Base-by-base conservation (phyloP, 2,329 filamentous ascomycete genomes). In the Pyrenophora teres region DNA sequence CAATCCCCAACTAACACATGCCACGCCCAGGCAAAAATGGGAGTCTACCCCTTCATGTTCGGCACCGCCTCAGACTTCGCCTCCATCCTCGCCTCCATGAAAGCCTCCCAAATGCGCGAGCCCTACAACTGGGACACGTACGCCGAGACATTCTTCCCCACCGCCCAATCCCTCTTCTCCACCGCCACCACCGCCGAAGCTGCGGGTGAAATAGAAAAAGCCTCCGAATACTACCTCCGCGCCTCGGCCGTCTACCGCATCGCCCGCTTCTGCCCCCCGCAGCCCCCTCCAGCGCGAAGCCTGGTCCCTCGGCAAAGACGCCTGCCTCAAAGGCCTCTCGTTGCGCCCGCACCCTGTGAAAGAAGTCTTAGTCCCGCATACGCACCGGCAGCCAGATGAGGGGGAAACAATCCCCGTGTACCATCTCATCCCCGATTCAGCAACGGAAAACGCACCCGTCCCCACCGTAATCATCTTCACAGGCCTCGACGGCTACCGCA, bases 31-130 rank as follows among this genome's bases (percentile, higher is more conserved):
- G 72, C 72, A 32, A 63, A 71, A 31, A 85, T 85, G 74, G 80
- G 84, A 50, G 78, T 90, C 7, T 88, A 89, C 62, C 86, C 87
- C 0, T 92, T 92, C 78, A 88, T 91, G 77, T 88, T 91, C 72
- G 84, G 85, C 41, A 76, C 79, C 3, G 81, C 82, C 51, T 78
- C 84, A 50, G 88, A 92, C 72, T 90, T 92, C 65, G 80, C 83
- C 60, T 86, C 86, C 15, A 80, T 92, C 27, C 88, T 89, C 43
- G 69, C 81, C n/a, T 75, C 82, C 48, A 75, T 92, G 38, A 82
- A 87, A 40, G 72, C 80, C 75, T 75, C 82, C 64, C 76, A 82
- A 61, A 79, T 87, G 69, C 84, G 87, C 68, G 85, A 90, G 62
- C 85, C 84, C 10, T 86, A 83, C 58, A 67, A 80, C 58, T 84